Base-by-base conservation (phyloP, 208 protist species). In the Acanthamoeba triangularis region DNA sequence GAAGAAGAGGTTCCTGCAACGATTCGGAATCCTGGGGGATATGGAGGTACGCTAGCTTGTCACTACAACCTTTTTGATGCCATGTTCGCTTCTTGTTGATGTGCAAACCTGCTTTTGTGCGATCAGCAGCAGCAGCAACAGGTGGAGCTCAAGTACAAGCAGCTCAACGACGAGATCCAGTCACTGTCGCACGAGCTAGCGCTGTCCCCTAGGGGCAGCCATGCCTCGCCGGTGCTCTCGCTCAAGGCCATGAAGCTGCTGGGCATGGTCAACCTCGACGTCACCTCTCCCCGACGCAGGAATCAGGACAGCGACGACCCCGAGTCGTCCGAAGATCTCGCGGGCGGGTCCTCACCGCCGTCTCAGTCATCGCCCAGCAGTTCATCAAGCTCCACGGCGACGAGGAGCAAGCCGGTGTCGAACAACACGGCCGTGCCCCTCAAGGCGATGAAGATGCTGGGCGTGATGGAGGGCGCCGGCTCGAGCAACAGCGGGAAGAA, bases 221-320 rank as follows among this genome's bases (percentile, higher is more conserved):
- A 85, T 14, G 18, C 78, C 16, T 28, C 78, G 14, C 78, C 78
- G 3, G 28, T 59, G 25, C 44, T 85, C 25, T 85, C 78, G 23
- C 78, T 85, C 47, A 85, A 85, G 78, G 78, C 78, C 37, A 85
- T 85, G 78, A 85, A 59, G 78, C 25, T 85, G 16, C 78, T 85
- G 6, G 78, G 78, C 13, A 85, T 85, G 78, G 44, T 85, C 35
- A 80, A 80, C 72, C 33, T 80, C 28, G 18, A 49, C 33, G 72
- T 80, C 37, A 7, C 37, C 72, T 80, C 35, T 1, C 4, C 23
- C 61, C 3, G n/a, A 5, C 44, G 44, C 2, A 13, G 44, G 44
- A 47, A 47, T 47, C 44, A 47, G 44, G 44, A 47, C 5, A 7
- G 4, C 44, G 44, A 47, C 44, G 44, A 47, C 44, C 5, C 2